Base-by-base conservation (phyloP, 2,329 filamentous ascomycete genomes). In the Septoria linicola region DNA sequence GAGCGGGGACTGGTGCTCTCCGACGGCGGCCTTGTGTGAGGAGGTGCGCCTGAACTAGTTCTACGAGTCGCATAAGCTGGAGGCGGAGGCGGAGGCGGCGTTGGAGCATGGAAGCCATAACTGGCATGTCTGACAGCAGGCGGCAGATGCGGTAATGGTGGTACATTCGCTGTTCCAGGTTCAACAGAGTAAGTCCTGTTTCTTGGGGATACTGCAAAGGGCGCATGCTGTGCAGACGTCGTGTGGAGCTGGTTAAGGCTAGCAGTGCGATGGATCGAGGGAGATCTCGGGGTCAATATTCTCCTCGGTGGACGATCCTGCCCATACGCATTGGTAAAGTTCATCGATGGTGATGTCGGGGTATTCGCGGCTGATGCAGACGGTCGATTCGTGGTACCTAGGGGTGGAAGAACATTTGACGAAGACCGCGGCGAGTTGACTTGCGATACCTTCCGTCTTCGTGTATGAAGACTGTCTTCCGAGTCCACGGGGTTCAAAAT, bases 281-380 rank as follows among this genome's bases (percentile, higher is more conserved):
- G 81, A 8, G 82, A 83, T 57, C 76, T 74, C 1, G 82, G 80
- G 8, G 79, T 82, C 54, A 83, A 63, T n/a, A 81, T 76, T 27
- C 76, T 76, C 57, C 80, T 57, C 13, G 57, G 55, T 27, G 51
- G 41, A 42, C 51, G 41, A 5, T 54, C 56, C 7, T 49, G 48
- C 10, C 19, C 41, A 21, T 53, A 30, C 10, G 39, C 45, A 23
- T 43, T 34, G 16, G 41, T 16, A n/a, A 51, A 27, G 32, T 49
- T 41, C 56, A 53, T 58, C 8, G 44, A 51, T 19, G 52, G 27
- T 17, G 50, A 34, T 59, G 65, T 49, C 63, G 68, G 14, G 49
- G 61, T 49, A 62, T 48, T 49, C 16, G 49, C 52, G 16, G 49
- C 43, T 19, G 54, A 46, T 14, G 40, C 45, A 25, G 34, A 27